Evolutionary conservation across 768 basidiomycete genomes (phyloP).

Genomic region (Termitomyces sp.): DNA sequence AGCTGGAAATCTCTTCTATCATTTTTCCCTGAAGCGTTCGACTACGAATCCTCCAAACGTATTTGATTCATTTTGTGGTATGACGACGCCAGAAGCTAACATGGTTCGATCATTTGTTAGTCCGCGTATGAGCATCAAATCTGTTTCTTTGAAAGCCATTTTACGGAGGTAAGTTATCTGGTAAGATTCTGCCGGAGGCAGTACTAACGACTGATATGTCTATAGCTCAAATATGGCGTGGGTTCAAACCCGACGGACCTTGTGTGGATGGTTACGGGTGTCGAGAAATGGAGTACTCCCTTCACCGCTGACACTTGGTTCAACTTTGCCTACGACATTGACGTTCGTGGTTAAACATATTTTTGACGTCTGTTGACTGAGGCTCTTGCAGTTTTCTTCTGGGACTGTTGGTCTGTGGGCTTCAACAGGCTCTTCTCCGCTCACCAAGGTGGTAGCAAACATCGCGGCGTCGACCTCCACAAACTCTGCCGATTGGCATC

Average conservation of each 20-base stretch:
- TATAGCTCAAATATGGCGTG: slow-evolving; percentile 52
- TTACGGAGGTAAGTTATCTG: slow-evolving; percentile 40
- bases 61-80: not conserved
- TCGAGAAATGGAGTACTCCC: slow-evolving; percentile 43
- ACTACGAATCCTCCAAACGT: slow-evolving; percentile 49
- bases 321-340: slow-evolving; percentile 64
- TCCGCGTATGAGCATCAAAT: slow-evolving; percentile 55
- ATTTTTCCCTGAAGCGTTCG: slow-evolving; percentile 49
- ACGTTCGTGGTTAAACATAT: slow-evolving; percentile 30
- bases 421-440: slow-evolving; percentile 39
- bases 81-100: not conserved
- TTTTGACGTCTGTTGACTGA: not conserved
- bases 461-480: slow-evolving; percentile 45
- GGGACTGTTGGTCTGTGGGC: slow-evolving; percentile 54
- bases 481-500: slow-evolving; percentile 56
- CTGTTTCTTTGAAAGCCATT: slow-evolving; percentile 58
- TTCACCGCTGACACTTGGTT: slow-evolving; percentile 51
- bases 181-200: too few relatives aligned
- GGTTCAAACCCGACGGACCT: slow-evolving; percentile 41
- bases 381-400: slow-evolving; percentile 36
- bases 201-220: not conserved
- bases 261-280: slow-evolving; percentile 44
- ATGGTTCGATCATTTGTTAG: slow-evolving; percentile 18
- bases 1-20: slow-evolving; percentile 53
- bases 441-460: slow-evolving; percentile 44